Base-by-base conservation (phyloP, 2,329 filamentous ascomycete genomes). In the Ascochyta rabiei region DNA sequence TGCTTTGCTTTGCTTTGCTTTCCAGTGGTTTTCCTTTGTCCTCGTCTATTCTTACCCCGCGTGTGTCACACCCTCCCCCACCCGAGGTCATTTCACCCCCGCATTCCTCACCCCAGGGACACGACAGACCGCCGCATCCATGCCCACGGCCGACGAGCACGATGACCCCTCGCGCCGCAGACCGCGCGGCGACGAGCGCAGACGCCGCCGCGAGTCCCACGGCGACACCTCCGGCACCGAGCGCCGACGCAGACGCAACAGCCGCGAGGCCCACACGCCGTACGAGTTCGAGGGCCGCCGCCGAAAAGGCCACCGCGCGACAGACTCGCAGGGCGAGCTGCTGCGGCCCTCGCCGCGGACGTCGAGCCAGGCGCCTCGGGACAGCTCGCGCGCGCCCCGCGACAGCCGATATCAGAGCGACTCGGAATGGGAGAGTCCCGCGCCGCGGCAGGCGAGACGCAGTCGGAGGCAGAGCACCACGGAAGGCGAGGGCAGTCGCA, bases 321-420 rank as follows among this genome's bases (percentile, higher is more conserved):
- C 74, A 10, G 75, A 77, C 48, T 76, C 73, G n/a, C 64, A 67
- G 26, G 75, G 75, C 54, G 70, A 72, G 35, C 48, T 74, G 6
- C 63, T 77, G 8, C 16, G 52, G 6, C 52, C 46, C 2, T 46
- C 41, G 7, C 52, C 52, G 6, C 21, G 52, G 15, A 55, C 45
- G 16, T 43, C 47, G 6, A 42, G 38, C 3, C 48, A 39, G 23
- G 31, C 43, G 7, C 72, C 71, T 1, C 61, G 66, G 2, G 56
- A 60, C 0, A 57, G 63, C 12, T 56, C 45, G 2, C 45, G 35
- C 5, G 51, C 45, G 9, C 51, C 44, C 4, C 37, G 51, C 15
- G 51, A 54, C 16, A 48, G 39, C 34, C 31, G 51, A 24, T 41
- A 55, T 18, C 61, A 68, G 18, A 74, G 67, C 60, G 71, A 74